A percentile compares a stretch with the other conserved stretches of the same genome.
Evolutionary conservation across 2,329 filamentous ascomycete genomes (phyloP).

Genomic region (Cytospora schulzeri): DNA sequence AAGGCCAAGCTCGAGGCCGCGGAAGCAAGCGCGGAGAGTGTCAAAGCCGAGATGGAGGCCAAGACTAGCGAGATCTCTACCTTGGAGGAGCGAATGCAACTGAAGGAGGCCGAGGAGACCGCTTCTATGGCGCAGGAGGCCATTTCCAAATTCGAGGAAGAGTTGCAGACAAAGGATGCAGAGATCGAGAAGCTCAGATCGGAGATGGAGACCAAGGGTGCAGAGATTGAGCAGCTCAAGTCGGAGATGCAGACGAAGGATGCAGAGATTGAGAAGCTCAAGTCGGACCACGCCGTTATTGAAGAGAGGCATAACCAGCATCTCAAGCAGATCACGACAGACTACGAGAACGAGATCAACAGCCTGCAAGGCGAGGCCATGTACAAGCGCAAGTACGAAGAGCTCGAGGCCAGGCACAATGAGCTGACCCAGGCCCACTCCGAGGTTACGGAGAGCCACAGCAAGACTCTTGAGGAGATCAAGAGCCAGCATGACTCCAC

Average conservation of each 20-base stretch:
- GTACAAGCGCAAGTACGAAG: constrained; percentile 65
- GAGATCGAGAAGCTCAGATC: constrained; percentile 54
- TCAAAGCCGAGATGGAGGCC: constrained; percentile 48
- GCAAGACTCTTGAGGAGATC: constrained; percentile 45
- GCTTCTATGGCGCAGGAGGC: constrained; percentile 49
- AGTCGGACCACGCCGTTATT: constrained; percentile 47
- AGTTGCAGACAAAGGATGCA: constrained; percentile 50
- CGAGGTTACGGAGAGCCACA: constrained; percentile 43
- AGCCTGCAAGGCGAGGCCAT: constrained; percentile 63
- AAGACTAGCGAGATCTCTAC: constrained; percentile 44
- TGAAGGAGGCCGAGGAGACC: constrained; percentile 48
- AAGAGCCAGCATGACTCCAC: constrained; percentile 48
- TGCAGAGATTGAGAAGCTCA: constrained; percentile 51
- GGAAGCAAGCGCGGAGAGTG: constrained; percentile 47
- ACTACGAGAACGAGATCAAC: constrained; percentile 68
- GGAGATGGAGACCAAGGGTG: constrained; percentile 51
- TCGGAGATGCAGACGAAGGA: constrained; percentile 52
- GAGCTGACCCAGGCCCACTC: constrained; percentile 44
- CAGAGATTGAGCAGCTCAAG: constrained; percentile 53
- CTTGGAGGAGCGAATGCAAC: constrained; percentile 44
- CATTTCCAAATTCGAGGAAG: constrained; percentile 50
- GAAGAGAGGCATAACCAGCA: constrained; percentile 57
- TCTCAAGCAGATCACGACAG: constrained; percentile 59
- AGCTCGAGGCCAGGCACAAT: constrained; percentile 59
- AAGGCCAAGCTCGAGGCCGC: constrained; percentile 51